These are phyloP conservation scores for Venustampulla echinocandica DNA, from an alignment of 495 filamentous ascomycete species.

Conservation along the genomic window DNA sequence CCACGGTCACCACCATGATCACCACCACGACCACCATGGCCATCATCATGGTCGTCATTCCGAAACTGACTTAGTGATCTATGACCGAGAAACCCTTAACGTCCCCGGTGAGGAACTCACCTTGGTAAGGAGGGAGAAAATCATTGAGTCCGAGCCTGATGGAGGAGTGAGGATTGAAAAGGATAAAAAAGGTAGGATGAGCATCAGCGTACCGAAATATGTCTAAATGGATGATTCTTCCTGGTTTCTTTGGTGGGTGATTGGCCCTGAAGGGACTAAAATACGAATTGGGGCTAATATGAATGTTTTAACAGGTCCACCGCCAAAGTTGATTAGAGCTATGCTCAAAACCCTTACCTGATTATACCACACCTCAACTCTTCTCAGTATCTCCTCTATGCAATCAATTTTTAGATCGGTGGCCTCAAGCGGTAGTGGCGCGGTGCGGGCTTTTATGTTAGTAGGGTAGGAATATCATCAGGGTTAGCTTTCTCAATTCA, in stretches of 20 bases:
- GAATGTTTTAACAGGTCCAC: slow-evolving; percentile 37
- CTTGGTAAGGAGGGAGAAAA: slow-evolving; percentile 44
- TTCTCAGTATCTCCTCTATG: too few species aligned
- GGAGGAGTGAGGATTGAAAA: slow-evolving; percentile 61
- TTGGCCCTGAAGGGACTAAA: slow-evolving; percentile 9
- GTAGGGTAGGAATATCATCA: too few species aligned
- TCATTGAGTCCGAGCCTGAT: slow-evolving; percentile 43
- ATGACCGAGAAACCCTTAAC: slow-evolving; percentile 28
- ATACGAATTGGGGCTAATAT: slow-evolving; percentile 10
- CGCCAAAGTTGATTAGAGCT: slow-evolving; percentile 56
- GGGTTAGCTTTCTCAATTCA: too few species aligned
- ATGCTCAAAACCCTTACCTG: slow-evolving; percentile 74
- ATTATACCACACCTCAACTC: too few species aligned
- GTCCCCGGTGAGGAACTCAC: slow-evolving; percentile 44
- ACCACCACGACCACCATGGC: too few species aligned
- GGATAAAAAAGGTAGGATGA: slow-evolving; percentile 82
- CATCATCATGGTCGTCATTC: slow-evolving; percentile 13
- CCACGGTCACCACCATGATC: too few species aligned
- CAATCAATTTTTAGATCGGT: too few species aligned
- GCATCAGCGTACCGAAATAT: slow-evolving; percentile 52
- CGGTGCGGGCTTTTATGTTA: too few species aligned
- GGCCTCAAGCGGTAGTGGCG: too few species aligned
- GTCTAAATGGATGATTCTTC: slow-evolving; percentile 27
- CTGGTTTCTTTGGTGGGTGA: slow-evolving; percentile 21
- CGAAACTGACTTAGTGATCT: slow-evolving; percentile 35